Evolutionary conservation across 371 early-diverging fungal species (phyloP).

Genomic region (Actinomucor elegans): DNA sequence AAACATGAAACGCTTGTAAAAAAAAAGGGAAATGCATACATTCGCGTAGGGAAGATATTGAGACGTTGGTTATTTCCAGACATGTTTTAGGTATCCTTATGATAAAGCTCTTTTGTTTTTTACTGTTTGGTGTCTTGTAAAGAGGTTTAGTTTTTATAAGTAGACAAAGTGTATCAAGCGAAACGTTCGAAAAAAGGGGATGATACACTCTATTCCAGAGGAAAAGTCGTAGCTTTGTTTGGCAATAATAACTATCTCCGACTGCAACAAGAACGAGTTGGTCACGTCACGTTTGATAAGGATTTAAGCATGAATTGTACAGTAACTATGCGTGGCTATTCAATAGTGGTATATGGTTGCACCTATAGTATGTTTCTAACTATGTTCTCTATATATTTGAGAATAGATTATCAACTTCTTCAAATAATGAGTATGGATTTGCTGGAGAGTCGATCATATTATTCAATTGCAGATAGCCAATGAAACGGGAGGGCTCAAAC

Average conservation of each 20-base stretch:
- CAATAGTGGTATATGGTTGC: no score
- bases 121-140: no score
- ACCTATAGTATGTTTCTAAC: no score
- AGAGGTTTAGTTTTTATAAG: background rate
- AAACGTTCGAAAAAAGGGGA: background rate
- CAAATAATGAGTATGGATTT: no score
- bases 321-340: background rate
- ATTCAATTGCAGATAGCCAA: no score
- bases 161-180: background rate
- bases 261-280: background rate
- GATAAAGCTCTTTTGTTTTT: no score
- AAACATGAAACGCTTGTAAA: background rate
- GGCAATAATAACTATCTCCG: background rate
- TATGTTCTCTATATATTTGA: no score
- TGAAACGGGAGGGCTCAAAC: no score
- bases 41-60: constrained; percentile 88
- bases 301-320: no score
- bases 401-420: no score
- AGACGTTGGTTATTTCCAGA: constrained; percentile 68
- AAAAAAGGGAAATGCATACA: constrained; percentile 53
- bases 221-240: background rate
- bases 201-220: background rate
- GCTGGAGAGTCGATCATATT: no score
- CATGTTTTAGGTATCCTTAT: constrained; percentile 36
- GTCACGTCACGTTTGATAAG: background rate